phyloP scores from a whole-genome alignment of 1,284 basidiomycete species.

The Leccinum pachyderme region DNA sequence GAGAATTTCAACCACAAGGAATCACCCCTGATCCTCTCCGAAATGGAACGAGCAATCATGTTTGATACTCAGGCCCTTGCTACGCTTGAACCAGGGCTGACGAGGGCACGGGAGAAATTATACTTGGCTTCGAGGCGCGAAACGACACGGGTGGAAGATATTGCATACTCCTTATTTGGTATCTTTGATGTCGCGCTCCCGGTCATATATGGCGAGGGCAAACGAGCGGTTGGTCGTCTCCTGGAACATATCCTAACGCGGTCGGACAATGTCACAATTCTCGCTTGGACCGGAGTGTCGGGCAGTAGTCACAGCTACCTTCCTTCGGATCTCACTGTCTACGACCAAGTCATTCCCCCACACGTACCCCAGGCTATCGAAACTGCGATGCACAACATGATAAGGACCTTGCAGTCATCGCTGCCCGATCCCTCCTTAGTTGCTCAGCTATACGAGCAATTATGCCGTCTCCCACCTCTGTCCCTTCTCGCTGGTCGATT shows the following conservation, averaged over 20 bases:
- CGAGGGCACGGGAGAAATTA: not conserved
- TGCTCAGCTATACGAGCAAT: too few relatives aligned
- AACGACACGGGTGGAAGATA: not conserved
- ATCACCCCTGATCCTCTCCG: not conserved
- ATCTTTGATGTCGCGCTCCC: not conserved
- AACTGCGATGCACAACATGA: too few relatives aligned
- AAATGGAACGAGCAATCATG: not conserved
- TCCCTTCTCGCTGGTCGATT: too few relatives aligned
- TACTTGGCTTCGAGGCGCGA: not conserved
- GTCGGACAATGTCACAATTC: not conserved
- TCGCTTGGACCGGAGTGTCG: not conserved
- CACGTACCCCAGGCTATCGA: not conserved
- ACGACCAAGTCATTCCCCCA: not conserved
- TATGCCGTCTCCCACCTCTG: too few relatives aligned
- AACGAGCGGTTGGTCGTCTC: not conserved
- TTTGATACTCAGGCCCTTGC: not conserved
- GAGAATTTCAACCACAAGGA: not conserved
- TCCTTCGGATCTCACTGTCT: not conserved
- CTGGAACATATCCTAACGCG: not conserved
- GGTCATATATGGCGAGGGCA: not conserved
- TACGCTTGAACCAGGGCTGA: not conserved
- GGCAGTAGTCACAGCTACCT: not conserved
- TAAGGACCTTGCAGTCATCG: too few relatives aligned
- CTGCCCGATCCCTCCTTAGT: too few relatives aligned
- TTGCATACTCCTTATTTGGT: not conserved